A percentile compares a stretch with the other conserved stretches of the same genome.
Evolutionary conservation across 352 stramenopile species (phyloP).

Genomic region (Phytophthora parvispora): DNA sequence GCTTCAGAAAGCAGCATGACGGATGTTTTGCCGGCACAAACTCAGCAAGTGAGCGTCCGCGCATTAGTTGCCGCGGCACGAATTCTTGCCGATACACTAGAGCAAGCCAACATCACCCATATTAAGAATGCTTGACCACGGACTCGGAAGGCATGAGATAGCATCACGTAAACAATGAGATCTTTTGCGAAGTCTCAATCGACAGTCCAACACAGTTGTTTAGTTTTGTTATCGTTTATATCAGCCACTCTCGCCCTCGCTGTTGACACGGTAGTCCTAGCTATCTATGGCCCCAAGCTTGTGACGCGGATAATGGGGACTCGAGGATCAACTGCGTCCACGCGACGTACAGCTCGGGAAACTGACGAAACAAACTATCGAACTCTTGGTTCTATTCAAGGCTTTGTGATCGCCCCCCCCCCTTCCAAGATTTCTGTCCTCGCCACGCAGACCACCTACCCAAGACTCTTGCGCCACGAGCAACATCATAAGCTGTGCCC

Average conservation of each 20-base stretch:
- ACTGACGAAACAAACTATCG: neutral
- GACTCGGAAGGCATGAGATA: neutral
- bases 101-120: constrained; percentile 31
- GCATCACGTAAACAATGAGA: neutral
- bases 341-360: neutral
- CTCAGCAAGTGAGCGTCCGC: constrained; percentile 39
- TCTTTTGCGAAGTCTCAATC: neutral
- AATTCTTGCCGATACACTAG: constrained; percentile 54
- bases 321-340: neutral
- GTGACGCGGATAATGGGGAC: no score
- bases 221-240: no score
- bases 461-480: no score
- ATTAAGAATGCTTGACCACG: constrained; percentile 4
- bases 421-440: no score
- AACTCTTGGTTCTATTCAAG: neutral
- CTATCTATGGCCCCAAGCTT: no score
- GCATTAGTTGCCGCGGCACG: constrained; percentile 51
- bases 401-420: no score
- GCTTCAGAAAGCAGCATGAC: constrained; percentile 15
- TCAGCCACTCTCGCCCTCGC: no score
- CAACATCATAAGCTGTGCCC: no score
- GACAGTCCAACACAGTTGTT: no score
- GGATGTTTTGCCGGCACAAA: constrained; percentile 37
- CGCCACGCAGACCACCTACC: no score
- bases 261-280: no score